Percentiles rank a stretch among this genome's conserved stretches.
Evolutionary conservation across 352 stramenopile genomes (phyloP).

Genomic region (Phytophthora quininea): DNA sequence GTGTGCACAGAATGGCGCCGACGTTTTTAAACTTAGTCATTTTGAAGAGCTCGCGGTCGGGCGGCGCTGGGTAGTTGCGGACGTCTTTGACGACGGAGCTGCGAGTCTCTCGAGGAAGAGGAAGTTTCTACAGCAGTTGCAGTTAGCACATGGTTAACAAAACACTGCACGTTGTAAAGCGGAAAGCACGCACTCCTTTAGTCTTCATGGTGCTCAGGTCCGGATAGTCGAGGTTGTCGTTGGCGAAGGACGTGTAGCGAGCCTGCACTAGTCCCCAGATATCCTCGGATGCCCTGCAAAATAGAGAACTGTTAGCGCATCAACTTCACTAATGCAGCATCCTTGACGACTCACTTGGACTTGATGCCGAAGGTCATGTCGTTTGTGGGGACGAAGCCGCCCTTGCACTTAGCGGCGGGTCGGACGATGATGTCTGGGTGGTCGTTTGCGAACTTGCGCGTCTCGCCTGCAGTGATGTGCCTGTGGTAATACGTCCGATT

Average conservation of each 20-base stretch:
- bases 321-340: background rate
- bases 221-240: conserved; percentile 74
- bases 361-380: conserved; percentile 79
- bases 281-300: conserved; percentile 69
- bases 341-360: conserved; percentile 53
- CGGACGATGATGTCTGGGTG: conserved; percentile 80
- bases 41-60: conserved; percentile 67
- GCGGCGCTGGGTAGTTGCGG: conserved; percentile 43
- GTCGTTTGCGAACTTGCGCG: conserved; percentile 66
- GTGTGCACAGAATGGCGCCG: conserved; percentile 65
- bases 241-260: conserved; percentile 65
- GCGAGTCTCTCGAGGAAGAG: conserved; percentile 72
- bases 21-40: conserved; percentile 90
- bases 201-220: conserved; percentile 83
- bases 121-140: conserved; percentile 56
- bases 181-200: conserved; percentile 61
- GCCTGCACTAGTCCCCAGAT: conserved; percentile 75
- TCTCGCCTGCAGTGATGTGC: conserved; percentile 59
- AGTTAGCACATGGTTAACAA: background rate
- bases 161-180: too few species aligned
- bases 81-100: conserved; percentile 73
- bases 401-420: conserved; percentile 59
- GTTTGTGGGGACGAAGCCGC: conserved; percentile 54
- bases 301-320: background rate
- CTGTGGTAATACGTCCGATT: conserved; percentile 18